These are phyloP conservation scores for Tetragonia tetragonoides DNA, from an alignment of 148 eudicot genomes.

Conservation along the genomic window DNA sequence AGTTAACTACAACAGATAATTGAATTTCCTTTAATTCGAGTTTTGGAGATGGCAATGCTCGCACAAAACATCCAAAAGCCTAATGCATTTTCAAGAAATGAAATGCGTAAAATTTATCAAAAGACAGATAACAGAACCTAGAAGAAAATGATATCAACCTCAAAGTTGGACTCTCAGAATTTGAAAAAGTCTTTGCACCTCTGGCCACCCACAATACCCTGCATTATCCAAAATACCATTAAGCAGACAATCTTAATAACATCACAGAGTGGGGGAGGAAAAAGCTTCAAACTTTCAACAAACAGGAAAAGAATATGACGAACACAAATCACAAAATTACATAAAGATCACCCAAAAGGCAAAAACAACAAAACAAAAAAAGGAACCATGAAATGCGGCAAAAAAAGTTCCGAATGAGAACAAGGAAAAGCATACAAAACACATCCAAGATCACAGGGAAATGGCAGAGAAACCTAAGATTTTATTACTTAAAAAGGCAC, in stretches of 20 bases:
- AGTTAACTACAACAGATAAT: constrained; percentile 6
- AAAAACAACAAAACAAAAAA: background rate
- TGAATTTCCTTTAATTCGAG: background rate
- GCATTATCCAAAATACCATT: constrained; percentile 11
- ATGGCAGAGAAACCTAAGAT: background rate
- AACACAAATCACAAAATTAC: background rate
- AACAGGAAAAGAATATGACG: background rate
- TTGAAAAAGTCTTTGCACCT: constrained; percentile 27
- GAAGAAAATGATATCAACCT: constrained; percentile 11
- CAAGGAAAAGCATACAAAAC: background rate
- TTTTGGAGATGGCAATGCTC: background rate
- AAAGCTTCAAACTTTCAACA: constrained; percentile 21
- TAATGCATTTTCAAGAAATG: background rate
- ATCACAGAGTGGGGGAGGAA: background rate
- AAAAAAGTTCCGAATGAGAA: background rate
- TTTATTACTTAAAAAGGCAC: background rate
- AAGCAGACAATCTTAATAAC: background rate
- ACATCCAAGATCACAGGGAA: constrained; percentile 20
- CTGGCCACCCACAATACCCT: constrained; percentile 22
- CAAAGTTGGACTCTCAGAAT: constrained; percentile 8
- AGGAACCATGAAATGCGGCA: background rate
- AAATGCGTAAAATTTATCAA: background rate
- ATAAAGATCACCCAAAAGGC: background rate
- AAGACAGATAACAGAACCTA: background rate
- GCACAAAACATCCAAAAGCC: background rate